Conservation (phyloP, 2,329 filamentous ascomycete species). For the Diatrype stigma region DNA sequence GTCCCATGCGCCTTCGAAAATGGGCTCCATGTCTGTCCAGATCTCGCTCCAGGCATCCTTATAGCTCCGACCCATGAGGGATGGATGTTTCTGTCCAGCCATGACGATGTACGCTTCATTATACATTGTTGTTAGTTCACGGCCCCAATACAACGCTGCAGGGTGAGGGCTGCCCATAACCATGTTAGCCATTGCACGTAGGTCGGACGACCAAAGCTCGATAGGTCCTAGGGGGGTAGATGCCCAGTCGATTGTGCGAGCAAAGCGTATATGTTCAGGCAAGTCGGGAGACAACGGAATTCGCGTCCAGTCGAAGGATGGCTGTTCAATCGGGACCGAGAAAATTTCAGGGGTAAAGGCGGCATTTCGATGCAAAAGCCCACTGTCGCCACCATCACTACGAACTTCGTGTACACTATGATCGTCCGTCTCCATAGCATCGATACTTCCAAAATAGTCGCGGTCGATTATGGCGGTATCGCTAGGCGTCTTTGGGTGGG, state of each 20-base stretch:
- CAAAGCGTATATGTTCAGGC: conserved; percentile 68
- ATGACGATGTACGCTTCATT: conserved; percentile 69
- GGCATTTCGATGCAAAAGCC: conserved; percentile 13
- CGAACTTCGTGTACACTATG: conserved; percentile 10
- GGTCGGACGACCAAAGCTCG: conserved; percentile 65
- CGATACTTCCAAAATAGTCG: conserved; percentile 26
- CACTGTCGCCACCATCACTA: conserved; percentile 19
- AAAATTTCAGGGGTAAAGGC: conserved; percentile 18
- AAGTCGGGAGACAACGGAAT: conserved; percentile 60
- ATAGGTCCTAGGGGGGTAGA: conserved; percentile 71
- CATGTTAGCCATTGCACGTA: conserved; percentile 75
- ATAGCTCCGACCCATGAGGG: conserved; percentile 70
- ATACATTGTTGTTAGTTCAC: conserved; percentile 64
- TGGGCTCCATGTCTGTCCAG: conserved; percentile 65
- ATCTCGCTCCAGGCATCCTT: conserved; percentile 68
- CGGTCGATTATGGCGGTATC: conserved; percentile 25
- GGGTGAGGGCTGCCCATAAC: conserved; percentile 77
- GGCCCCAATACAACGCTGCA: conserved; percentile 76
- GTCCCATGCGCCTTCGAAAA: conserved; percentile 62
- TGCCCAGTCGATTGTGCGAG: conserved; percentile 68
- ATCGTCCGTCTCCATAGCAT: conserved; percentile 16
- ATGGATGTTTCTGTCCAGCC: conserved; percentile 72
- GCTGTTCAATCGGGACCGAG: conserved; percentile 27
- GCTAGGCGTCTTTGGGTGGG: conserved; percentile 29
- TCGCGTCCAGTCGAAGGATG: conserved; percentile 78